Percentiles rank a stretch among this genome's conserved stretches.
phyloP scores from a whole-genome alignment of 75 land plant species.

The Sequoia sempervirens region DNA sequence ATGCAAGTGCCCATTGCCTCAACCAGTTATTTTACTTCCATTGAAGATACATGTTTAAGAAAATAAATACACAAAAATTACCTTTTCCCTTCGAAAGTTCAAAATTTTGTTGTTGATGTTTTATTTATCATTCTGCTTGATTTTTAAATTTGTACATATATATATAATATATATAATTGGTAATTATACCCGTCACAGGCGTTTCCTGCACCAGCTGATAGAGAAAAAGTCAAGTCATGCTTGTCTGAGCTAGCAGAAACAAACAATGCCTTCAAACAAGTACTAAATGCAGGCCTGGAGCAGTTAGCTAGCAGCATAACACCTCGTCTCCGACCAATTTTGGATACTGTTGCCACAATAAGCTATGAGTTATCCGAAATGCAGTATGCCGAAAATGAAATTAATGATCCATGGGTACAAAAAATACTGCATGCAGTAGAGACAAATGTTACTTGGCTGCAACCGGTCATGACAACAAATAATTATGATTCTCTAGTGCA shows the following conservation, averaged over 20 bases:
- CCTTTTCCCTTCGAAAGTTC: not conserved
- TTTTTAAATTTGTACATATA: not conserved
- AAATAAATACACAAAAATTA: not conserved
- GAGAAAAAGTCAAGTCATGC: slow-evolving; percentile 84
- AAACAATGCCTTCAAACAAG: slow-evolving; percentile 65
- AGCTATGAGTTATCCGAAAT: slow-evolving; percentile 87
- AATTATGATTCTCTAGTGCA: slow-evolving; percentile 91
- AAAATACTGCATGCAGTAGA: slow-evolving; percentile 85
- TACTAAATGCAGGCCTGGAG: slow-evolving; percentile 70
- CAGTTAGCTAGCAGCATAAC: slow-evolving; percentile 68
- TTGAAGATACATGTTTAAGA: not conserved
- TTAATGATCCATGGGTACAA: slow-evolving; percentile 94
- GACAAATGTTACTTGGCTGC: slow-evolving; percentile 78
- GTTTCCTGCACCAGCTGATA: slow-evolving; percentile 74
- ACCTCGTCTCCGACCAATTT: slow-evolving; percentile 72
- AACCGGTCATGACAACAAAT: slow-evolving; percentile 77
- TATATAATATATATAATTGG: not conserved
- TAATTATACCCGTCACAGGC: slow-evolving; percentile 32
- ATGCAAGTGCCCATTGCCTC: not conserved
- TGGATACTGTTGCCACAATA: slow-evolving; percentile 72
- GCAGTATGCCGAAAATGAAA: slow-evolving; percentile 87
- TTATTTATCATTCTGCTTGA: not conserved
- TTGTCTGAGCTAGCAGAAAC: slow-evolving; percentile 78
- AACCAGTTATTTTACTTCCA: not conserved
- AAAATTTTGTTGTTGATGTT: not conserved